Conservation (phyloP, 164 flowering plant species). For the Houttuynia cordata region DNA sequence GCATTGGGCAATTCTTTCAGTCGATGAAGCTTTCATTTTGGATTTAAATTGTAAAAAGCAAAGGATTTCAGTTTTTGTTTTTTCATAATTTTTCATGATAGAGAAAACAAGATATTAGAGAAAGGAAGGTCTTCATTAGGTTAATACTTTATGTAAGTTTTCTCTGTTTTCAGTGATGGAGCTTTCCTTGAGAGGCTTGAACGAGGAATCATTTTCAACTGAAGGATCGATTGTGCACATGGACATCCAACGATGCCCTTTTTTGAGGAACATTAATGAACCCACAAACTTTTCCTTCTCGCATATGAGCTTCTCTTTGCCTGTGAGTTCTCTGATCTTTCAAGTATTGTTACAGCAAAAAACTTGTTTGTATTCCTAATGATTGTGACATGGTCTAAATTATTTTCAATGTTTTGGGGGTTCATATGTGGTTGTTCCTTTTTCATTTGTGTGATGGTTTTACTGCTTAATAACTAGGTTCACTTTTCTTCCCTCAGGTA, state of each 20-base stretch:
- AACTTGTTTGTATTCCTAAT: background rate
- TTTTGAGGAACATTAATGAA: constrained; percentile 60
- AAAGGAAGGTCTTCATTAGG: too few relatives aligned
- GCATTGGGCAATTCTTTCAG: too few relatives aligned
- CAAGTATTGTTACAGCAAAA: background rate
- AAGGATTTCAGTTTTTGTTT: too few relatives aligned
- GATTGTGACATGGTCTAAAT: background rate
- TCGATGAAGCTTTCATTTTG: too few relatives aligned
- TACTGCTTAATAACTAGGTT: background rate
- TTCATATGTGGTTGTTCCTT: too few relatives aligned
- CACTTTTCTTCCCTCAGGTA: constrained; percentile 14
- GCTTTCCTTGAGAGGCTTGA: background rate
- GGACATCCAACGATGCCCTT: constrained; percentile 58
- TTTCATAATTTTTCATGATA: too few relatives aligned
- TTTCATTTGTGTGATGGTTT: background rate
- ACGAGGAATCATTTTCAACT: constrained; percentile 6
- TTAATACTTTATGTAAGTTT: background rate
- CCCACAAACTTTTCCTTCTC: constrained; percentile 61
- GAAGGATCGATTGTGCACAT: constrained; percentile 26
- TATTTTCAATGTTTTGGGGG: background rate
- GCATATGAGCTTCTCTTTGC: constrained; percentile 6
- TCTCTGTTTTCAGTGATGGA: background rate
- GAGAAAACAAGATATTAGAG: too few relatives aligned
- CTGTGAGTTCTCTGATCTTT: background rate
- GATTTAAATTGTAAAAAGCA: too few relatives aligned